Conservation (phyloP, 352 stramenopile genomes). For the Pythium myriotylum region DNA sequence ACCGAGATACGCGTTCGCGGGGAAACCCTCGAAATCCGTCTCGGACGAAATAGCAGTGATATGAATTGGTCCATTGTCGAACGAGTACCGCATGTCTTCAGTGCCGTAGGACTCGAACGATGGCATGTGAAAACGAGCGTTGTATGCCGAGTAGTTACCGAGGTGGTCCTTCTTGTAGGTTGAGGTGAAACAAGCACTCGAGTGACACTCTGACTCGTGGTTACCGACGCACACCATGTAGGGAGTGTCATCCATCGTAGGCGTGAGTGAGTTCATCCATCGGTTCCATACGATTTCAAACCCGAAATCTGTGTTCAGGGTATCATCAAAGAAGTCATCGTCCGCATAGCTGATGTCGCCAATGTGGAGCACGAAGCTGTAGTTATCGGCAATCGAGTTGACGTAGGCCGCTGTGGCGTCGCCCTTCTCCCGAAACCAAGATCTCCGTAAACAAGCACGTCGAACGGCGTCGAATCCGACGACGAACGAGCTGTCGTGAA, state of each 20-base stretch:
- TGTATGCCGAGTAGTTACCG: constrained; percentile 85
- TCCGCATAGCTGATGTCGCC: constrained; percentile 68
- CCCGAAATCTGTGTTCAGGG: constrained; percentile 57
- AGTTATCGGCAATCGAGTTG: constrained; percentile 31
- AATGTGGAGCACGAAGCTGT: constrained; percentile 74
- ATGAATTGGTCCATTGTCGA: constrained; percentile 80
- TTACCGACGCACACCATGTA: constrained; percentile 89
- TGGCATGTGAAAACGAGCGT: constrained; percentile 86
- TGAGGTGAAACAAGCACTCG: constrained; percentile 54
- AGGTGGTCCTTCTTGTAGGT: constrained; percentile 52
- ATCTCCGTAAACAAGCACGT: constrained; percentile 60
- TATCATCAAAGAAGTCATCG: constrained; percentile 20
- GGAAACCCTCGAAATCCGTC: constrained; percentile 48
- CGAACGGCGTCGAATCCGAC: constrained; percentile 37
- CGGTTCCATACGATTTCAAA: constrained; percentile 88
- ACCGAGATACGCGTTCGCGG: constrained; percentile 25
- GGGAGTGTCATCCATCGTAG: constrained; percentile 54
- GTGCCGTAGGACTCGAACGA: constrained; percentile 51
- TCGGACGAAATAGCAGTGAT: constrained; percentile 84
- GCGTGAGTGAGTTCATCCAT: constrained; percentile 73
- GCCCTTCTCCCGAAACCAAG: constrained; percentile 41
- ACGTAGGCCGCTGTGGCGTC: constrained; percentile 44
- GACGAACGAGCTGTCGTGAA: constrained; percentile 42
- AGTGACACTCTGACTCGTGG: constrained; percentile 89
- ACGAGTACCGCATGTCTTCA: constrained; percentile 90